Conservation (phyloP, 2,329 filamentous ascomycete species). For the Amauroascus niger region DNA sequence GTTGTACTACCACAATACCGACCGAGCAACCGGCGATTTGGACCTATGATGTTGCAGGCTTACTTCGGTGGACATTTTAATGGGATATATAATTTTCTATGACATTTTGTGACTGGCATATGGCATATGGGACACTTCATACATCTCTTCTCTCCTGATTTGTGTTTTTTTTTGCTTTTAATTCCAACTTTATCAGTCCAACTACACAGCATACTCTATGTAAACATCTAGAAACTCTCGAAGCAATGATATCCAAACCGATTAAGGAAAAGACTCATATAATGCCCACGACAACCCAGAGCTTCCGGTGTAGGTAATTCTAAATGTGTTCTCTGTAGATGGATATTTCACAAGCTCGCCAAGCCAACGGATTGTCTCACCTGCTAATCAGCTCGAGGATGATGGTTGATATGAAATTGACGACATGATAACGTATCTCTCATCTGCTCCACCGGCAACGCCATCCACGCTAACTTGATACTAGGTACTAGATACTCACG, state of each 20-base stretch:
- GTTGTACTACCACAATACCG: no score
- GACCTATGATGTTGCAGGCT: neutral
- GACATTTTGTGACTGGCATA: neutral
- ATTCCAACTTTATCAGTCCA: neutral
- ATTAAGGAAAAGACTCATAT: no score
- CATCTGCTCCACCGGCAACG: constrained; percentile 1
- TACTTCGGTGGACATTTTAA: neutral
- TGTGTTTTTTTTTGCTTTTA: neutral
- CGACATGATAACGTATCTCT: neutral
- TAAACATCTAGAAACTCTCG: neutral
- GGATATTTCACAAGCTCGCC: neutral
- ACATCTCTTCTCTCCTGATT: neutral
- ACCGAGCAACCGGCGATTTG: neutral
- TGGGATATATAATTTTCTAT: neutral
- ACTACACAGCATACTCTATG: neutral
- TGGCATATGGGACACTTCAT: no score
- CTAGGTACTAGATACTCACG: neutral
- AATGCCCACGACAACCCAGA: no score
- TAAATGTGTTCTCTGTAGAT: no score
- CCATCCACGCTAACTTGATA: neutral
- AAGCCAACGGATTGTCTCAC: neutral
- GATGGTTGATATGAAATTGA: neutral
- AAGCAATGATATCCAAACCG: neutral
- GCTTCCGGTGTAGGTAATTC: no score
- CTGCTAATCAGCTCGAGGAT: neutral